A percentile compares a stretch with the other conserved stretches of the same genome.
These are phyloP conservation scores for Ascosphaera apis DNA, from an alignment of 2,329 filamentous ascomycete genomes.

Conservation along the genomic window DNA sequence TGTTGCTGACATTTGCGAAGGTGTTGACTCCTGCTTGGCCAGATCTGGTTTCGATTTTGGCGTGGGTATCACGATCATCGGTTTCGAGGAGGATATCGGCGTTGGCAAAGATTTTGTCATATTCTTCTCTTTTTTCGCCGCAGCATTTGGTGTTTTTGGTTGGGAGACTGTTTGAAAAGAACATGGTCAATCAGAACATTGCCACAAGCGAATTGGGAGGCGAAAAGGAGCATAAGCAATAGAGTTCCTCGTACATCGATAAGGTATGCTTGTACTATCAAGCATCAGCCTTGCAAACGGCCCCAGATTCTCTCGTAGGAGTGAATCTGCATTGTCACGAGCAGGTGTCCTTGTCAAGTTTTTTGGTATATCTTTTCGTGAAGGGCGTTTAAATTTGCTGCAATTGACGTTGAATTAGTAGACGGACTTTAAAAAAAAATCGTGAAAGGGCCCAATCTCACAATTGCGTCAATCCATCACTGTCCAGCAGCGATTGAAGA, in stretches of 20 bases:
- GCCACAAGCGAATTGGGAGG: no score
- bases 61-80: neutral
- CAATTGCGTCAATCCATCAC: slow-evolving; percentile 33
- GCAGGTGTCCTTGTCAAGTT: neutral
- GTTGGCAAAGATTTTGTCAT: slow-evolving; percentile 6
- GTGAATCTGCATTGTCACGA: slow-evolving; percentile 7
- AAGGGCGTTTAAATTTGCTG: slow-evolving; percentile 22
- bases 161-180: slow-evolving; percentile 13
- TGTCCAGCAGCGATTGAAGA: slow-evolving; percentile 49
- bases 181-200: slow-evolving; percentile 1
- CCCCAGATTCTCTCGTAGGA: slow-evolving; percentile 19
- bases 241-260: slow-evolving; percentile 19
- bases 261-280: slow-evolving; percentile 21
- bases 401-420: slow-evolving; percentile 5
- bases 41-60: neutral
- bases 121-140: slow-evolving; percentile 7
- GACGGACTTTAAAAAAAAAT: neutral
- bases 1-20: slow-evolving; percentile 4
- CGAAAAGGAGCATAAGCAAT: no score
- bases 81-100: slow-evolving; percentile 4
- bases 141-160: slow-evolving; percentile 8
- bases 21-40: neutral
- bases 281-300: slow-evolving; percentile 33
- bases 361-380: slow-evolving; percentile 4
- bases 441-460: slow-evolving; percentile 9